Conservation (phyloP, 305 asterid genomes). For the Fraxinus floribunda region DNA sequence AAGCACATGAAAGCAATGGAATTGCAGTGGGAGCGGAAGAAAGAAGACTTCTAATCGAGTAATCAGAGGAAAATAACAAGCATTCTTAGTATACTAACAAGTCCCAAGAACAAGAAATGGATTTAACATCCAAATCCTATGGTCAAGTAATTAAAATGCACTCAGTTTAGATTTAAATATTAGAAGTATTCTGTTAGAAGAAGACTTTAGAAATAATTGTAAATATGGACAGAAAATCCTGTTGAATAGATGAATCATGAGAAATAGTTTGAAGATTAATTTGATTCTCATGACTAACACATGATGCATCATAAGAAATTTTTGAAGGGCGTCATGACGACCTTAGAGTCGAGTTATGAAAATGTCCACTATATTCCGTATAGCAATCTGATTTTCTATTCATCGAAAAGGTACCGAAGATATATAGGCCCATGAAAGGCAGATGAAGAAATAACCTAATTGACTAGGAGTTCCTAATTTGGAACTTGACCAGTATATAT, state of each 20-base stretch:
- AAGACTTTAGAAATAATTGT: not conserved
- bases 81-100: not conserved
- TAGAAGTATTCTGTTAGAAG: not conserved
- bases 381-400: not conserved
- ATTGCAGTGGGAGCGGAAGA: not conserved
- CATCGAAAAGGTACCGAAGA: not conserved
- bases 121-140: not conserved
- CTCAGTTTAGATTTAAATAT: not conserved
- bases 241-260: not conserved
- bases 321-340: not conserved
- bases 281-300: not conserved
- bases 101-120: not conserved
- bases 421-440: not conserved
- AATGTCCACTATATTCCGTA: not conserved
- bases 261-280: not conserved
- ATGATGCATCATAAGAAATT: not conserved
- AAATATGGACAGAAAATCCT: not conserved
- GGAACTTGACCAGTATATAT: not conserved
- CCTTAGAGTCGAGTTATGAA: not conserved
- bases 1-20: not conserved
- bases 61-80: not conserved
- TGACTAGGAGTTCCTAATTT: not conserved
- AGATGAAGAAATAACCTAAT: not conserved
- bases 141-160: not conserved
- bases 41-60: not conserved